A percentile compares a stretch with the other conserved stretches of the same genome.
Conservation (phyloP, 2,329 filamentous ascomycete species). For the Phyllosticta citriasiana region DNA sequence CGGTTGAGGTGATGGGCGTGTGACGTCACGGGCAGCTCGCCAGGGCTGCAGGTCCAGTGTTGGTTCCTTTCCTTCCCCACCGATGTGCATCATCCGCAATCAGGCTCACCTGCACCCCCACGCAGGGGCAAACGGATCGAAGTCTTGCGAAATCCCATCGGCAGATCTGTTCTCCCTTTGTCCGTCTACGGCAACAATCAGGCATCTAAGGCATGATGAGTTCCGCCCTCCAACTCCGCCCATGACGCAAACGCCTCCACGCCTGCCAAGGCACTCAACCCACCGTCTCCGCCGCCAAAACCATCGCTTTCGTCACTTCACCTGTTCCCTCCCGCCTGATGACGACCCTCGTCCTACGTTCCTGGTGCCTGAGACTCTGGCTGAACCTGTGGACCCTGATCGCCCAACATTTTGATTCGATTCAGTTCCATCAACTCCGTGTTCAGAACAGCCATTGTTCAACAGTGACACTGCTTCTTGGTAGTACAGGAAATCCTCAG, state of each 20-base stretch:
- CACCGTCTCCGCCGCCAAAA: neutral
- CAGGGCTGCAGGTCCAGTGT: neutral
- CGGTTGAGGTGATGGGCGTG: neutral
- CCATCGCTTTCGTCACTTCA: neutral
- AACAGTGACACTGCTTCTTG: neutral
- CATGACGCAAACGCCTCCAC: neutral
- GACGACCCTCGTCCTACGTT: neutral
- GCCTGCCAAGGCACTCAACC: neutral
- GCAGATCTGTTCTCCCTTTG: neutral
- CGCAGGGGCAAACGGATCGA: conserved; percentile 3
- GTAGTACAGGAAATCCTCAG: neutral
- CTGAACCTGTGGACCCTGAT: neutral
- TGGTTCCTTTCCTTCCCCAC: neutral
- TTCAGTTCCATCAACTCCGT: neutral
- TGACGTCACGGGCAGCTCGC: conserved; percentile 3
- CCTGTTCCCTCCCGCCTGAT: neutral
- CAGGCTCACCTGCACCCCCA: neutral
- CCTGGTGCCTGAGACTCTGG: neutral
- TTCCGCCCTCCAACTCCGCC: neutral
- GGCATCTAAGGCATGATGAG: neutral
- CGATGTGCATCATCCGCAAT: conserved; percentile 3
- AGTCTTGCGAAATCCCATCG: conserved; percentile 6
- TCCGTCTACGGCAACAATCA: neutral
- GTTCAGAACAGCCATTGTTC: neutral
- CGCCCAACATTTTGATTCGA: neutral